Evolutionary conservation across 805 yeast genomes (phyloP), one percentile per base, ranked within the genome.

Genomic region (Wickerhamiella alocasiicola): DNA sequence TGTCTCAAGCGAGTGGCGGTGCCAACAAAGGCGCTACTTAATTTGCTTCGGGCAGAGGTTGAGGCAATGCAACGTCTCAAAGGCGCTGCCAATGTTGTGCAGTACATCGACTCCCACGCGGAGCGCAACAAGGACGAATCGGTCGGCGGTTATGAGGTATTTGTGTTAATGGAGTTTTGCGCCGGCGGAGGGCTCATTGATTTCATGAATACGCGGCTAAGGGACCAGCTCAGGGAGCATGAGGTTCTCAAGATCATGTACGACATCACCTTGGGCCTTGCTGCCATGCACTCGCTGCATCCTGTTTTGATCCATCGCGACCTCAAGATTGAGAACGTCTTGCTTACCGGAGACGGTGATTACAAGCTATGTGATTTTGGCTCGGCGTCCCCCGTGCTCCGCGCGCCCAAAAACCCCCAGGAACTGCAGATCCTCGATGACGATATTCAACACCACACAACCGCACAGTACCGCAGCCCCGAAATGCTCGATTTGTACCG

Each of bases 331-430:
- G 97, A 88, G 56, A 91, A 88, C 59, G 95, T 88, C 15, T 66
- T 88, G 44, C 81, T 91, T 27, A 49, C 64, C 23, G 58, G 51
- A 13, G 85, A 82, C 56, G 74, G 77, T 44, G 68, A 70, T 49
- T 91, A 80, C 63, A 87, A 85, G 56, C 63, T 91, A 17, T 81
- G 94, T 54, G 98, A 91, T 62, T 91, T 91, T 61, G 98, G 98
- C 3, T 83, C 95, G 1, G 79, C 91, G 1, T 70, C 82, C 6
- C 69, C 78, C 0, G 72, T 74, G 55, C 57, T 81, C 6, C 63
- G 80, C 15, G 81, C 93, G 2, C 95, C 95, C 2, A 72, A 71
- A 44, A 78, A 76, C 50, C 76, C 71, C 32, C 75, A 73, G 44
- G 88, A 80, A 55, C 79, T 79, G 56, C 81, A 78, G 47, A 55